Evolutionary conservation across 352 stramenopile genomes (phyloP).

Genomic region (Phytophthora pluvialis): DNA sequence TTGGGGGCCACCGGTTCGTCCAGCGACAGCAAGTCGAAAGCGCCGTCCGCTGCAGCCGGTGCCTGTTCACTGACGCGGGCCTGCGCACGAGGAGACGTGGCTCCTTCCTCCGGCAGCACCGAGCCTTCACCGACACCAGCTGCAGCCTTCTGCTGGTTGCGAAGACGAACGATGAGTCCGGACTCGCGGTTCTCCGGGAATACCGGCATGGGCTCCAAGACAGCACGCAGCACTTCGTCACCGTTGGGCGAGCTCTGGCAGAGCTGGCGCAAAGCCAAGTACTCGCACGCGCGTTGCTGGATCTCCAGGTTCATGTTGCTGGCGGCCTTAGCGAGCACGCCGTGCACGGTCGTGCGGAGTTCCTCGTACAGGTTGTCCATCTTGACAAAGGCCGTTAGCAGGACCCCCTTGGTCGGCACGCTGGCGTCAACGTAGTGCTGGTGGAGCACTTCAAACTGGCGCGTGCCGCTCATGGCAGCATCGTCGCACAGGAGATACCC

Average conservation of each 20-base stretch:
- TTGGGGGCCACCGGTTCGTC: conserved; percentile 41
- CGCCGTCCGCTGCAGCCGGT: conserved; percentile 16
- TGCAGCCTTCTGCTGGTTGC: conserved; percentile 69
- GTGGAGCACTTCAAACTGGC: conserved; percentile 96
- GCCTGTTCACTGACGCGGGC: conserved; percentile 18
- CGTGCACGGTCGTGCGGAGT: conserved; percentile 86
- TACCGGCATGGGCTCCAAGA: conserved; percentile 97
- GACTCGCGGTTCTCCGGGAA: conserved; percentile 94
- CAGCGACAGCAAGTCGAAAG: conserved; percentile 60
- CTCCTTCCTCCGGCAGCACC: conserved; percentile 18
- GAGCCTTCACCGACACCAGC: conserved; percentile 24
- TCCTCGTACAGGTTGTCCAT: conserved; percentile 91
- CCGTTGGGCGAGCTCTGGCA: conserved; percentile 36
- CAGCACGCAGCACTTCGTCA: conserved; percentile 90
- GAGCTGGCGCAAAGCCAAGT: conserved; percentile 91
- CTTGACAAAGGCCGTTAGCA: conserved; percentile 97
- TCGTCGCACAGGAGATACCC: conserved; percentile 94
- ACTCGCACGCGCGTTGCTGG: conserved; percentile 97
- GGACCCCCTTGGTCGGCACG: conserved; percentile 90
- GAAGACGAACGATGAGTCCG: conserved; percentile 68
- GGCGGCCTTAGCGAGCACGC: conserved; percentile 93
- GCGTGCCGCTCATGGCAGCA: conserved; percentile 89
- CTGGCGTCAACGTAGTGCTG: conserved; percentile 94
- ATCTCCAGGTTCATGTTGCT: conserved; percentile 97
- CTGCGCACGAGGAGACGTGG: conserved; percentile 19